Percentiles rank a stretch among this genome's conserved stretches.
Evolutionary conservation across 371 early-diverging fungal genomes (phyloP).

Genomic region (Mucor ambiguus): DNA sequence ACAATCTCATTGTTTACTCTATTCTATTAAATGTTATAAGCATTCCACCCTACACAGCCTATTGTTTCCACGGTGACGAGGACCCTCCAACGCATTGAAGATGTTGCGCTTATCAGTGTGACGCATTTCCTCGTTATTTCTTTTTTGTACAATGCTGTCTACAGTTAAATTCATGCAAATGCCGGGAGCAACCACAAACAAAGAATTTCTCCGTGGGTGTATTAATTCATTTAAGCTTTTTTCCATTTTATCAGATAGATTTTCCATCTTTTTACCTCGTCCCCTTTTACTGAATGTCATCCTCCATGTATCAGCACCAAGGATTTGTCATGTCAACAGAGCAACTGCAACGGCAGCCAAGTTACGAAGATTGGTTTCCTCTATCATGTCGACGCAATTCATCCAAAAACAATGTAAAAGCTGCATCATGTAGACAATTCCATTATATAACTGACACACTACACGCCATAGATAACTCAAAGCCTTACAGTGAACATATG

Average conservation of each 20-base stretch:
- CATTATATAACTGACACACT: background rate
- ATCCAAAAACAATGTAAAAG: background rate
- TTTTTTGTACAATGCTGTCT: background rate
- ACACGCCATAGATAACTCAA: slow-evolving; percentile 3
- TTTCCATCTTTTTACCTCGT: background rate
- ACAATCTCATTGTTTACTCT: background rate
- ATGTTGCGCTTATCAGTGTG: background rate
- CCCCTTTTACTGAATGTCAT: slow-evolving; percentile 4
- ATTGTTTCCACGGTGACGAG: background rate
- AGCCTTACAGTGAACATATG: slow-evolving; percentile 64
- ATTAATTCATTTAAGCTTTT: slow-evolving; percentile 1
- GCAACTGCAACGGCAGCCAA: background rate
- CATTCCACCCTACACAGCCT: background rate
- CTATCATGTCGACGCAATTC: background rate
- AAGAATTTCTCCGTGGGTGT: slow-evolving; percentile 9
- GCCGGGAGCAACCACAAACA: slow-evolving; percentile 1
- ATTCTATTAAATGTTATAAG: background rate
- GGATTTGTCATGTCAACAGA: background rate
- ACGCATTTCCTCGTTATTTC: background rate
- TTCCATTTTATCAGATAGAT: background rate
- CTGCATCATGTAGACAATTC: background rate
- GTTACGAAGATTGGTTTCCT: slow-evolving; percentile 3
- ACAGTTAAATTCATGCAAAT: background rate
- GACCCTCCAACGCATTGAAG: background rate
- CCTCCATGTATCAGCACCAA: background rate